Conservation (phyloP, 805 yeast species). For the Schizosaccharomyces octosporus region DNA sequence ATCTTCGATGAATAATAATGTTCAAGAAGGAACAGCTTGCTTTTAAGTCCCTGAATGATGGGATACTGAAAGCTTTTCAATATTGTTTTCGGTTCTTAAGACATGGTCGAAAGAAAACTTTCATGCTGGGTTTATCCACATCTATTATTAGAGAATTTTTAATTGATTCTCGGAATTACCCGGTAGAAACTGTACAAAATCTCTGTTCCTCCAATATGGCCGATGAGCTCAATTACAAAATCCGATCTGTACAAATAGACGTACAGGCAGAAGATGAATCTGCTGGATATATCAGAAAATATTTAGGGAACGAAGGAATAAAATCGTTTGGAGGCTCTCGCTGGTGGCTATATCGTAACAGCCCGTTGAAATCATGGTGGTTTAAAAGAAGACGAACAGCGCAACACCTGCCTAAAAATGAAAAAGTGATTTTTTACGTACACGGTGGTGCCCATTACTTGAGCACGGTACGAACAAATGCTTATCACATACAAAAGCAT, state of each 20-base stretch:
- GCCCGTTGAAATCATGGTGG: neutral
- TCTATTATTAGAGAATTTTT: neutral
- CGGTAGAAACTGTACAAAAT: neutral
- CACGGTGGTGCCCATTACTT: constrained; percentile 9
- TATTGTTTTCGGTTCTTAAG: neutral
- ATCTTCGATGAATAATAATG: neutral
- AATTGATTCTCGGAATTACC: neutral
- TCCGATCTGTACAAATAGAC: neutral
- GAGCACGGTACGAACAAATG: constrained; percentile 6
- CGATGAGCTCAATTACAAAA: neutral
- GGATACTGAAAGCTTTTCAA: neutral
- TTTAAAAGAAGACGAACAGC: neutral
- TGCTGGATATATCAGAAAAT: neutral
- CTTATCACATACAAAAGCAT: neutral
- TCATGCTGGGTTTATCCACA: neutral
- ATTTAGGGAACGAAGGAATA: neutral
- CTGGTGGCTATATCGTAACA: neutral
- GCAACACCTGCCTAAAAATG: neutral
- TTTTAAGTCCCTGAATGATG: neutral
- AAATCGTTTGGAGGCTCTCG: neutral
- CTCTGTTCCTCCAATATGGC: neutral
- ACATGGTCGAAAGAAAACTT: neutral
- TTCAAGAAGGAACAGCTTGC: neutral
- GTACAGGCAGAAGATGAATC: neutral
- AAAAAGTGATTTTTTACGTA: constrained; percentile 4